Percentiles rank a stretch among this genome's conserved stretches.
These are phyloP conservation scores for Helenozyma rhizophorensis DNA, from an alignment of 805 yeast species.

Conservation along the genomic window DNA sequence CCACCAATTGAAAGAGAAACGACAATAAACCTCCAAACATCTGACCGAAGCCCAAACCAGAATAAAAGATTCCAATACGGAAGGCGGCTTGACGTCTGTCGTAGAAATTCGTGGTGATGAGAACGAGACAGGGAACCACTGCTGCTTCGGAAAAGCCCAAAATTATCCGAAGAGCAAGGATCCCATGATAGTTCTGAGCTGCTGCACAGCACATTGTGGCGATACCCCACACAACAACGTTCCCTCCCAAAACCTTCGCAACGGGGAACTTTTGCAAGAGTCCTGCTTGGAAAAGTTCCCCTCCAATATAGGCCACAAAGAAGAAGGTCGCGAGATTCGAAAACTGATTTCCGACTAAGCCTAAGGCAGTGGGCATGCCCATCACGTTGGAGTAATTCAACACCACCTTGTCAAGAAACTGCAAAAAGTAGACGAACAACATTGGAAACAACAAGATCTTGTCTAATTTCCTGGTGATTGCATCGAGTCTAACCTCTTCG, in stretches of 20 bases:
- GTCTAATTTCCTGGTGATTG: conserved; percentile 12
- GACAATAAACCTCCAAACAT: conserved; percentile 18
- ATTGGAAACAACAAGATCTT: conserved; percentile 13
- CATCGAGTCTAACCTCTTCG: conserved; percentile 9
- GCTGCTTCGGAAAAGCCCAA: conserved; percentile 15
- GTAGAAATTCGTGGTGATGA: conserved; percentile 14
- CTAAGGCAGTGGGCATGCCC: conserved; percentile 13
- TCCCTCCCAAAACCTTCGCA: conserved; percentile 10
- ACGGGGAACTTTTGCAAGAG: conserved; percentile 15
- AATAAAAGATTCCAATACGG: conserved; percentile 14
- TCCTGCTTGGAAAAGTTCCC: conserved; percentile 14
- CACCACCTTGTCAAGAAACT: conserved; percentile 15
- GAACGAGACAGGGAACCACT: conserved; percentile 12
- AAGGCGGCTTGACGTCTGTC: conserved; percentile 10
- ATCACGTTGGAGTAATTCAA: conserved; percentile 15
- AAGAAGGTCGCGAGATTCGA: conserved; percentile 14
- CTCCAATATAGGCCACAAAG: conserved; percentile 14
- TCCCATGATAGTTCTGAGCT: conserved; percentile 9
- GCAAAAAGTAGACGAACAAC: conserved; percentile 12
- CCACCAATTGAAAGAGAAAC: conserved; percentile 15
- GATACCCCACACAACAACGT: conserved; percentile 13
- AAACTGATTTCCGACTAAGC: conserved; percentile 13
- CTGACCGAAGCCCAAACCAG: conserved; percentile 19
- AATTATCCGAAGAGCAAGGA: conserved; percentile 11
- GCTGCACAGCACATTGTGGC: conserved; percentile 13